phyloP scores from a whole-genome alignment of 176 grass and related monocot genomes.

The Bolboschoenus planiculmis region DNA sequence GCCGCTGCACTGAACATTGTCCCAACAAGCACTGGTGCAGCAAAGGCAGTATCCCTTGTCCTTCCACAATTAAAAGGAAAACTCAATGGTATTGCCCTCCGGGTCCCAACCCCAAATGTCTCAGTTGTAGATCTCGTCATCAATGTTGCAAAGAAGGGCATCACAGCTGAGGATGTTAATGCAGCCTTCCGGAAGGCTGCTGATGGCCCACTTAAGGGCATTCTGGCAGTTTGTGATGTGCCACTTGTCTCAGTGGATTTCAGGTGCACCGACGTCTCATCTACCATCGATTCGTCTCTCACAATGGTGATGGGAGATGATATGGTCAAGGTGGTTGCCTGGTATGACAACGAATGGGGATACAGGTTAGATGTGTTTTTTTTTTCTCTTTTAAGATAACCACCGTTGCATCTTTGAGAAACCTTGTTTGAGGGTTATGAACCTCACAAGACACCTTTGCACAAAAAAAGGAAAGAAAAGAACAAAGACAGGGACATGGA shows the following conservation, averaged over 20 bases:
- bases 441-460: not conserved
- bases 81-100: conserved; percentile 95
- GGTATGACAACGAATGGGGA: conserved; percentile 99
- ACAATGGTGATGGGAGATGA: conserved; percentile 99
- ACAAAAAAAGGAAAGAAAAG: not conserved
- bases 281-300: conserved; percentile 76
- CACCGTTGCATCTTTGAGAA: not conserved
- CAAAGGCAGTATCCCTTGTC: conserved; percentile 88
- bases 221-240: conserved; percentile 72
- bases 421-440: not conserved
- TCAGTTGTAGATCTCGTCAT: conserved; percentile 94
- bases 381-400: not conserved
- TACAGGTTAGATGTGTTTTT: conserved; percentile 56
- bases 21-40: conserved; percentile 84
- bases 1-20: conserved; percentile 96
- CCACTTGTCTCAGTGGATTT: conserved; percentile 96
- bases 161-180: conserved; percentile 83
- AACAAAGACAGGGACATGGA: not conserved
- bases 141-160: conserved; percentile 78
- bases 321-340: conserved; percentile 99
- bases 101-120: conserved; percentile 95
- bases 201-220: conserved; percentile 54
- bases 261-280: conserved; percentile 81
- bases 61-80: conserved; percentile 94
- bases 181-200: conserved; percentile 67